phyloP scores from a whole-genome alignment of 1,284 basidiomycete species.

The Apiotrichum siamense region DNA sequence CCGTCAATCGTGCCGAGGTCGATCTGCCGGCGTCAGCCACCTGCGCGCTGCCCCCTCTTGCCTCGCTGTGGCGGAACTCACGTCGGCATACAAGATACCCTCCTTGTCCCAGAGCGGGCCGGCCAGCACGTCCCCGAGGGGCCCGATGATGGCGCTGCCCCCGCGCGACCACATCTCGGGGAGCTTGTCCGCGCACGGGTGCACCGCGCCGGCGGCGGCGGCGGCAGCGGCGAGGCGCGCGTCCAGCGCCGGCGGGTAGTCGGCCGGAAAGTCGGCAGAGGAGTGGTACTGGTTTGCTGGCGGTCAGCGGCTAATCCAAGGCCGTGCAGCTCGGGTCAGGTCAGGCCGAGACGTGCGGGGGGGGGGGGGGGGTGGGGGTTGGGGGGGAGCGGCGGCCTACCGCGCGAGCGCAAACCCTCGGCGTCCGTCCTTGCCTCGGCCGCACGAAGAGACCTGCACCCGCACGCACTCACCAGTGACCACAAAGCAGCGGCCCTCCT shows the following conservation, averaged over 20 bases:
- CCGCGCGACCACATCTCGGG: constrained; percentile 47
- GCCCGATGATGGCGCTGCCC: constrained; percentile 62
- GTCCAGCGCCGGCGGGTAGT: constrained; percentile 20
- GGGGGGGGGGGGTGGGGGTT: background rate
- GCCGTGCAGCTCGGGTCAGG: too few relatives aligned
- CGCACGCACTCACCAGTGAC: constrained; percentile 47
- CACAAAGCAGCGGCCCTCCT: constrained; percentile 73
- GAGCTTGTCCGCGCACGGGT: constrained; percentile 3
- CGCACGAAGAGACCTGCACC: background rate
- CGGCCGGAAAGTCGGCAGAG: constrained; percentile 23
- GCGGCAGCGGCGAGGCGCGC: too few relatives aligned
- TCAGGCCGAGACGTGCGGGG: too few relatives aligned
- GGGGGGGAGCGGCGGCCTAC: background rate
- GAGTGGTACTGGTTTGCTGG: constrained; percentile 31
- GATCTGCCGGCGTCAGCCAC: constrained; percentile 45
- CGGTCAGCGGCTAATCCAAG: background rate
- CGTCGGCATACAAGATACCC: constrained; percentile 58
- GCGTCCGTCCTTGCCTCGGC: background rate
- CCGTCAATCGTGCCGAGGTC: constrained; percentile 58
- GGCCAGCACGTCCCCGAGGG: constrained; percentile 61
- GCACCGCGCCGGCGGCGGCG: too few relatives aligned
- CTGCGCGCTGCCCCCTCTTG: background rate
- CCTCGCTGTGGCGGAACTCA: constrained; percentile 14
- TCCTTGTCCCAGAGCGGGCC: constrained; percentile 60
- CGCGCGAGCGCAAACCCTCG: background rate